Conservation (phyloP, 1,284 basidiomycete species). For the Rhodotorula sp. region DNA sequence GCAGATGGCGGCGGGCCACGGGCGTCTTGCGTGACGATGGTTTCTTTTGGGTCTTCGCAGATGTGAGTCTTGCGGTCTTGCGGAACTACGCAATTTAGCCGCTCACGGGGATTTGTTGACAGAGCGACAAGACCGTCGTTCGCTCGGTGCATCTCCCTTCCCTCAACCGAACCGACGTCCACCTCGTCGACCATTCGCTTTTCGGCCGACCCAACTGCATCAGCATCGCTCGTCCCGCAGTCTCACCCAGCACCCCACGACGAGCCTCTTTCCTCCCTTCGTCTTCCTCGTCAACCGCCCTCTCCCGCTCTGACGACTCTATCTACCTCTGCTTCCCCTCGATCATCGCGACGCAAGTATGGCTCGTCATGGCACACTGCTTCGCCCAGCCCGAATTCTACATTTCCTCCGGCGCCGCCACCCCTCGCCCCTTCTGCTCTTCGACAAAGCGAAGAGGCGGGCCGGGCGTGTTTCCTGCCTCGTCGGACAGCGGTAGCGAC, state of each 20-base stretch:
- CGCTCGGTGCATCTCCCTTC: conserved; percentile 32
- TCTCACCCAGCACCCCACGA: conserved; percentile 10
- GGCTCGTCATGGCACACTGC: conserved; percentile 41
- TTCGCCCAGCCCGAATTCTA: conserved; percentile 34
- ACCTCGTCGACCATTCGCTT: conserved; percentile 39
- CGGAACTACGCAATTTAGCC: too few relatives aligned
- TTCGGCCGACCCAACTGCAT: conserved; percentile 41
- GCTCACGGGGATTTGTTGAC: too few relatives aligned
- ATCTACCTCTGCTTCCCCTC: conserved; percentile 37
- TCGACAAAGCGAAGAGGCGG: background rate
- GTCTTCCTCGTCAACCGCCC: background rate
- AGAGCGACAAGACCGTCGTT: conserved; percentile 34
- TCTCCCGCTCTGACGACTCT: conserved; percentile 7
- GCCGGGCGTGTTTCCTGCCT: background rate
- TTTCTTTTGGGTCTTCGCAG: conserved; percentile 29
- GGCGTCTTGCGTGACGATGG: conserved; percentile 38
- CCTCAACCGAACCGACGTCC: conserved; percentile 38
- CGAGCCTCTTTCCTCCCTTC: conserved; percentile 3
- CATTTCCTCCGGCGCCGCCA: conserved; percentile 11
- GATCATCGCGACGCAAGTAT: conserved; percentile 38
- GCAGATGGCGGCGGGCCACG: conserved; percentile 24
- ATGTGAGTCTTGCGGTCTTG: too few relatives aligned
- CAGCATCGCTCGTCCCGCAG: conserved; percentile 15
- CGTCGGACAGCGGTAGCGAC: conserved; percentile 7
- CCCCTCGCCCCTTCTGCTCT: conserved; percentile 9